phyloP scores from a whole-genome alignment of 345 rosid genomes.

The Gossypium thurberi region DNA sequence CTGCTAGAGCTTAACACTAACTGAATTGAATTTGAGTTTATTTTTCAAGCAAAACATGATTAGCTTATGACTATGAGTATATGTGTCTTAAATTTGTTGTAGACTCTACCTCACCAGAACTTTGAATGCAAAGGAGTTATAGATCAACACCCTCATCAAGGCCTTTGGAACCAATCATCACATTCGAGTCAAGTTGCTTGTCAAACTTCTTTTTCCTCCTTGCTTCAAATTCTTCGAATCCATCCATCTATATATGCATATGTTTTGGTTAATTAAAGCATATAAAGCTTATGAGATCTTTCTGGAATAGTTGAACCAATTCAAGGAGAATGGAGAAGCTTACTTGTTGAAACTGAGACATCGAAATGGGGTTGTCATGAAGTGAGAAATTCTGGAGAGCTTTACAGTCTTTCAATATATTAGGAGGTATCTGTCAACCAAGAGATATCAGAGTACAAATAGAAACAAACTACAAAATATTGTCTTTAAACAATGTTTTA shows the following conservation, averaged over 20 bases:
- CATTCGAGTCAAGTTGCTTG: conserved; percentile 92
- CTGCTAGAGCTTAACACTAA: background rate
- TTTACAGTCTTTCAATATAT: conserved; percentile 74
- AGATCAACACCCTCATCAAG: conserved; percentile 93
- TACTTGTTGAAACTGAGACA: conserved; percentile 95
- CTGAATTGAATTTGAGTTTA: background rate
- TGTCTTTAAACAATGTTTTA: background rate
- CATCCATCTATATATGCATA: conserved; percentile 56
- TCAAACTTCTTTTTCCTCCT: conserved; percentile 93
- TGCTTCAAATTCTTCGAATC: conserved; percentile 79
- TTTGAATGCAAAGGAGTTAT: conserved; percentile 10
- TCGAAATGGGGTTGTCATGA: conserved; percentile 80
- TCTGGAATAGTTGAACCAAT: background rate
- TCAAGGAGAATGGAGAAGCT: conserved; percentile 9
- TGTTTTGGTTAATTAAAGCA: background rate
- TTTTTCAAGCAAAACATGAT: no score
- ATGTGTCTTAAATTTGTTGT: background rate
- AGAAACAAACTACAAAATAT: background rate
- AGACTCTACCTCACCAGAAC: conserved; percentile 9
- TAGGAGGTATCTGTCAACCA: conserved; percentile 58
- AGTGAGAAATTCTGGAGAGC: conserved; percentile 81
- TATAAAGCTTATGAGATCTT: background rate
- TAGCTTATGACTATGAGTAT: background rate
- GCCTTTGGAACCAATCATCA: conserved; percentile 90
- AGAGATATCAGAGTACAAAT: background rate